These are phyloP conservation scores for Spongospora subterranea DNA, from an alignment of 208 protist genomes.

Conservation along the genomic window DNA sequence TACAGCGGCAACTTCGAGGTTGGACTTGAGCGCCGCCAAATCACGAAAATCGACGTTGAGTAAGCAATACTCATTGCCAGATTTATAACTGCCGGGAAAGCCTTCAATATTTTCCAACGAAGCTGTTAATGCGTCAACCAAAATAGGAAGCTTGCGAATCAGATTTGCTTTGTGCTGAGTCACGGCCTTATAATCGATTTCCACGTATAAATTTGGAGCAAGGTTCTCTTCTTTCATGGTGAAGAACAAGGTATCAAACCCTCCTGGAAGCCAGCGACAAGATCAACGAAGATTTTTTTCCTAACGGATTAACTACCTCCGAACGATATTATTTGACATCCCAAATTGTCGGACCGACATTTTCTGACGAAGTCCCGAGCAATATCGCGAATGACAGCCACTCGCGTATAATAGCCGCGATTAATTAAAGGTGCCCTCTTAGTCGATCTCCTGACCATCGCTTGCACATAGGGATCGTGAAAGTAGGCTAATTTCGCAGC, in stretches of 20 bases:
- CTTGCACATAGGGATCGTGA: constrained; percentile 20
- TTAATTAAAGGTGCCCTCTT: constrained; percentile 3
- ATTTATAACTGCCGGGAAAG: not conserved
- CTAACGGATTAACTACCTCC: not conserved
- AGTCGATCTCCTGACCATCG: not conserved
- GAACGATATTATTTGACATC: constrained; percentile 32
- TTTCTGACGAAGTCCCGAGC: not conserved
- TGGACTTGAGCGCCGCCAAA: not conserved
- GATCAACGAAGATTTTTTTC: not conserved
- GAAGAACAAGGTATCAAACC: constrained; percentile 35
- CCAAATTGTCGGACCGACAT: not conserved
- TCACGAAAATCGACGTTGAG: constrained; percentile 18
- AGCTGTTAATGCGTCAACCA: not conserved
- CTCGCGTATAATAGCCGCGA: constrained; percentile 39
- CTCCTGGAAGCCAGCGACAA: not conserved
- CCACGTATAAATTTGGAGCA: not conserved
- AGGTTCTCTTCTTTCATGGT: not conserved
- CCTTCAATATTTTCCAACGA: not conserved
- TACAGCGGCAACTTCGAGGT: not conserved
- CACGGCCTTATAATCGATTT: not conserved
- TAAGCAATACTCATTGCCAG: constrained; percentile 5
- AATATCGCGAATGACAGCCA: constrained; percentile 17
- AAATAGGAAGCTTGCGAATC: not conserved
- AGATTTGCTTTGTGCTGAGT: not conserved
- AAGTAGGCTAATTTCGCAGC: constrained; percentile 9